phyloP scores from a whole-genome alignment of 371 early-diverging fungal species.

The Sporodiniella umbellata region DNA sequence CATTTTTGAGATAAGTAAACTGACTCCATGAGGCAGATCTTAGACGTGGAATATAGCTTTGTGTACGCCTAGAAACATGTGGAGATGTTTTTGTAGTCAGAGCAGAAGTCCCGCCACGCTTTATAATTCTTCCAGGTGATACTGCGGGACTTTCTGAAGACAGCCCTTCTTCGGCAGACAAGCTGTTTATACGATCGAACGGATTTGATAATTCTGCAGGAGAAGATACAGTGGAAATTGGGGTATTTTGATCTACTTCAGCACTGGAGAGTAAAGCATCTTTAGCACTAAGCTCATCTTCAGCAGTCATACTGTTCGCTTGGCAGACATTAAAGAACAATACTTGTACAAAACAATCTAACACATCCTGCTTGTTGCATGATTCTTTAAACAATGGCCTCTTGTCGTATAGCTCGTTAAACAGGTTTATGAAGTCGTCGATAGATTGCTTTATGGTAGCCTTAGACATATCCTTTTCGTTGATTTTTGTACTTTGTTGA shows the following conservation, averaged over 20 bases:
- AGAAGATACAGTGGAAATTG: conserved; percentile 12
- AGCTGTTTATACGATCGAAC: conserved; percentile 7
- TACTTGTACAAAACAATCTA: conserved; percentile 53
- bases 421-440: conserved; percentile 54
- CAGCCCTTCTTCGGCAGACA: conserved; percentile 11
- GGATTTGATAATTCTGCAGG: conserved; percentile 7
- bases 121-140: conserved; percentile 28
- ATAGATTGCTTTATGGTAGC: conserved; percentile 5
- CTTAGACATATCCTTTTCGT: not conserved
- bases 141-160: conserved; percentile 11
- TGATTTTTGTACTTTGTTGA: not conserved
- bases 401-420: conserved; percentile 52
- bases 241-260: conserved; percentile 15
- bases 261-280: conserved; percentile 32
- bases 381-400: conserved; percentile 57
- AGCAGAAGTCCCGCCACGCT: conserved; percentile 41
- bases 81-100: conserved; percentile 49
- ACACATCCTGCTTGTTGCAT: conserved; percentile 51
- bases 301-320: conserved; percentile 39
- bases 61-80: conserved; percentile 31
- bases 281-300: conserved; percentile 40
- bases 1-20: conserved; percentile 9
- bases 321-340: conserved; percentile 55
- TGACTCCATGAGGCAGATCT: conserved; percentile 33
- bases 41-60: conserved; percentile 14